Evolutionary conservation across 257 asterid genomes (phyloP).

Genomic region (Anisodus tanguticus): DNA sequence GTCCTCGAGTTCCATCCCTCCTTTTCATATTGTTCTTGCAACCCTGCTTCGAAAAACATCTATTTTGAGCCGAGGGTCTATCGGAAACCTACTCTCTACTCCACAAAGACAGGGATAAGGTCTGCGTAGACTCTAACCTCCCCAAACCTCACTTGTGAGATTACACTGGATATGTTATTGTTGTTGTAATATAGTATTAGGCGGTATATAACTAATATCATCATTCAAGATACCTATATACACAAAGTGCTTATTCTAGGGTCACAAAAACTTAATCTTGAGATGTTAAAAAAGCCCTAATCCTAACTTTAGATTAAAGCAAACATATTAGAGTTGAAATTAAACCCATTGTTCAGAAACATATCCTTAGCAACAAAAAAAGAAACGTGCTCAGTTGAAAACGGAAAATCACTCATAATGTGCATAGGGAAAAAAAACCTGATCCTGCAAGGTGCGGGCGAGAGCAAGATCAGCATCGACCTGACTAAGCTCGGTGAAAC

Average conservation of each 20-base stretch:
- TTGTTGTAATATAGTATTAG: background rate
- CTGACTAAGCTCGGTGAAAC: constrained; percentile 89
- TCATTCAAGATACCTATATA: background rate
- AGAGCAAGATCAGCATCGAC: constrained; percentile 94
- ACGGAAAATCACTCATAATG: background rate
- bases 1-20: too few species aligned
- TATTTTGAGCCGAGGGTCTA: too few species aligned
- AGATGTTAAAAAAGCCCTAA: constrained; percentile 9
- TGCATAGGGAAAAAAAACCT: constrained; percentile 50
- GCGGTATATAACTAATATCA: background rate
- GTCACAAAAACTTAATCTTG: background rate
- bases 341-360: constrained; percentile 7
- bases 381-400: background rate
- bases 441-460: constrained; percentile 94
- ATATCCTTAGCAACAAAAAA: background rate
- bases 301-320: background rate
- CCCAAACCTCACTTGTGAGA: too few species aligned
- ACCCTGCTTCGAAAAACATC: too few species aligned
- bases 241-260: background rate
- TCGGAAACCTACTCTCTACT: too few species aligned
- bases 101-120: too few species aligned
- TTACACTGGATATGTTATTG: too few species aligned
- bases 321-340: background rate
- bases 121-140: too few species aligned
- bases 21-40: too few species aligned